Evolutionary conservation across 2,329 filamentous ascomycete genomes (phyloP).

Genomic region (Aspergillus flavus): DNA sequence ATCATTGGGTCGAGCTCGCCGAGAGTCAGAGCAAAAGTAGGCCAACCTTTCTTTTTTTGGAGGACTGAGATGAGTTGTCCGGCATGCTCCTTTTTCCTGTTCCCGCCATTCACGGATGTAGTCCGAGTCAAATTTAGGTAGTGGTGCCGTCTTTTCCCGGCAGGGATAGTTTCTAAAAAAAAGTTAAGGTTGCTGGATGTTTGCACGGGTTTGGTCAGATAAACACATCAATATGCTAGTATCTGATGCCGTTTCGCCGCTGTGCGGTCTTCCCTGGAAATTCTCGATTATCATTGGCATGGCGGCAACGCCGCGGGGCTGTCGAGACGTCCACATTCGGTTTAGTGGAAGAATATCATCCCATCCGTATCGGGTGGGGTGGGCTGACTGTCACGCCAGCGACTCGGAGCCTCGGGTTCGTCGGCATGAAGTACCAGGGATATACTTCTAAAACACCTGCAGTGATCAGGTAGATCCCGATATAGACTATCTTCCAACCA

Average conservation of each 20-base stretch:
- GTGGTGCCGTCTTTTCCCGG: not conserved
- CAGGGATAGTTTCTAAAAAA: slow-evolving; percentile 10
- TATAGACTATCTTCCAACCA: slow-evolving; percentile 1
- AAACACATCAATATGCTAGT: slow-evolving; percentile 1
- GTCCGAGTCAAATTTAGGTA: slow-evolving; percentile 2
- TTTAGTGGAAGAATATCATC: slow-evolving; percentile 14
- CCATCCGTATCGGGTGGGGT: slow-evolving; percentile 7
- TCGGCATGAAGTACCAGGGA: not conserved
- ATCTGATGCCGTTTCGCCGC: not conserved
- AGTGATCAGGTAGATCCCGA: not conserved
- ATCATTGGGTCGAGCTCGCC: not conserved
- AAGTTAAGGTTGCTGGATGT: slow-evolving; percentile 1
- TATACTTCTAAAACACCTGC: not conserved
- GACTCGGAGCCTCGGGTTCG: slow-evolving; percentile 5
- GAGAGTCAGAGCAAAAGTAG: not conserved
- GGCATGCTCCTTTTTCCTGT: slow-evolving; percentile 37
- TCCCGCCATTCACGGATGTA: slow-evolving; percentile 26
- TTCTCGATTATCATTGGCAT: slow-evolving; percentile 9
- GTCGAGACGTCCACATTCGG: slow-evolving; percentile 13
- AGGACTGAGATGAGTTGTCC: slow-evolving; percentile 23
- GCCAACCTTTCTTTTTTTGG: slow-evolving; percentile 40
- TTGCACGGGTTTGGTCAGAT: slow-evolving; percentile 1
- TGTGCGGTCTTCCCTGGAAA: slow-evolving; percentile 9
- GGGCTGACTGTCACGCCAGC: slow-evolving; percentile 10
- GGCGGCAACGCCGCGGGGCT: not conserved